Evolutionary conservation across 768 basidiomycete species (phyloP).

Genomic region (Mycena vitilis): DNA sequence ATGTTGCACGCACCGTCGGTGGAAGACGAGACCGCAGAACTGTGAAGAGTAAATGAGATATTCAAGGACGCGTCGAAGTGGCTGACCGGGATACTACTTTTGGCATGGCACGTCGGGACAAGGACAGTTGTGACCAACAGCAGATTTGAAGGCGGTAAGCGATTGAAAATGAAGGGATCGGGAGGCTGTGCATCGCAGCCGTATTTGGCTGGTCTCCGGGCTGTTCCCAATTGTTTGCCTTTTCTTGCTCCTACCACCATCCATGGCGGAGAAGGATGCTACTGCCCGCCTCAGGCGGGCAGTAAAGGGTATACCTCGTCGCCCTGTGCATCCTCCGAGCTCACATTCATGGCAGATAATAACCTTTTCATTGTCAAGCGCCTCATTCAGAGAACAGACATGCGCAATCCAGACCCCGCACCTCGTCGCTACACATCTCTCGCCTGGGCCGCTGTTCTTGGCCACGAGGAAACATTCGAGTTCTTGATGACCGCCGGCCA

Average conservation of each 20-base stretch:
- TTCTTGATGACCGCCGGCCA: conserved; percentile 88
- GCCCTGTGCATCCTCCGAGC: conserved; percentile 16
- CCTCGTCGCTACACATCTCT: conserved; percentile 85
- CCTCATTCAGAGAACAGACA: conserved; percentile 85
- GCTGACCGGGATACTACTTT: conserved; percentile 88
- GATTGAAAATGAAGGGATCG: neutral
- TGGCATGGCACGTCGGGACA: conserved; percentile 66
- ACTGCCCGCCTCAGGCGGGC: conserved; percentile 80
- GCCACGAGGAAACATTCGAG: conserved; percentile 93
- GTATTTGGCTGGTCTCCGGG: neutral
- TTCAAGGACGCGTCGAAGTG: neutral
- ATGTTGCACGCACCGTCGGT: conserved; percentile 72
- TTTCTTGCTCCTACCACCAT: conserved; percentile 36
- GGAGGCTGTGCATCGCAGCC: neutral
- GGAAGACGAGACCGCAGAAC: conserved; percentile 81
- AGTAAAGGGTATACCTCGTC: conserved; percentile 73
- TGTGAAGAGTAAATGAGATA: neutral
- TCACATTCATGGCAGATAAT: conserved; percentile 72
- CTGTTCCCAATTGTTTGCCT: neutral
- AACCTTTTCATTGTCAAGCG: conserved; percentile 94
- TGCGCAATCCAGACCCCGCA: conserved; percentile 89
- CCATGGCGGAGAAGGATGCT: conserved; percentile 88
- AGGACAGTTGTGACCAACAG: conserved; percentile 23
- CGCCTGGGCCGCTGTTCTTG: conserved; percentile 91
- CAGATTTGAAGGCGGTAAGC: conserved; percentile 1